Conservation (phyloP, 768 basidiomycete genomes). For the Suillus alpinus region DNA sequence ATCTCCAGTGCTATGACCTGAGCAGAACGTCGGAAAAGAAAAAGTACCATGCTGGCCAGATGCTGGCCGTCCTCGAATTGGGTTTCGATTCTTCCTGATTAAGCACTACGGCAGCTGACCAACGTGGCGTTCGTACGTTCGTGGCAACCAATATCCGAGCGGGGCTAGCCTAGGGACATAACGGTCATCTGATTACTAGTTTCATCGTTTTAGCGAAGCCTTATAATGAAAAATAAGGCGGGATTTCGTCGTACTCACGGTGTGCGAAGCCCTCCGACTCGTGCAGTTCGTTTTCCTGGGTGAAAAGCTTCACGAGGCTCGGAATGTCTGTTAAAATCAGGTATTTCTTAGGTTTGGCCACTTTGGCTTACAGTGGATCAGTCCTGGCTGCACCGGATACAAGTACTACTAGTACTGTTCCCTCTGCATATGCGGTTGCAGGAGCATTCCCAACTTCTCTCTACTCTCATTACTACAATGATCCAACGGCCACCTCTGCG, state of each 20-base stretch:
- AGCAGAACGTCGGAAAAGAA: too few species aligned
- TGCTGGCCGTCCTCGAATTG: too few species aligned
- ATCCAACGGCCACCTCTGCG: constrained; percentile 66
- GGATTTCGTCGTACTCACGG: too few species aligned
- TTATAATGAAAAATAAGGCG: neutral
- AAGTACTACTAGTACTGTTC: constrained; percentile 3
- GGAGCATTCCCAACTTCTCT: constrained; percentile 65
- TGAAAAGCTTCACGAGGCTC: neutral
- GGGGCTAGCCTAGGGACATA: too few species aligned
- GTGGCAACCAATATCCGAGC: neutral
- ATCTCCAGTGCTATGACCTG: too few species aligned
- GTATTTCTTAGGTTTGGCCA: neutral
- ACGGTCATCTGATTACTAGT: constrained; percentile 11
- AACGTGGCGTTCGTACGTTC: constrained; percentile 7
- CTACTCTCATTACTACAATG: constrained; percentile 67
- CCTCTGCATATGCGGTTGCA: constrained; percentile 46
- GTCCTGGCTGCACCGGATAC: constrained; percentile 7
- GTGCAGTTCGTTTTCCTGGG: neutral
- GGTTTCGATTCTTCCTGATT: constrained; percentile 17
- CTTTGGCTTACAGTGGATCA: neutral
- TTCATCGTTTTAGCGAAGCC: constrained; percentile 18
- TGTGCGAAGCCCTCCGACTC: neutral
- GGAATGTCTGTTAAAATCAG: neutral
- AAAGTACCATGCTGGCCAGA: too few species aligned
- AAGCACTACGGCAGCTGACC: constrained; percentile 12